These are phyloP conservation scores for Tylopilus orsonianus DNA, from an alignment of 1,284 basidiomycete genomes.

Conservation along the genomic window DNA sequence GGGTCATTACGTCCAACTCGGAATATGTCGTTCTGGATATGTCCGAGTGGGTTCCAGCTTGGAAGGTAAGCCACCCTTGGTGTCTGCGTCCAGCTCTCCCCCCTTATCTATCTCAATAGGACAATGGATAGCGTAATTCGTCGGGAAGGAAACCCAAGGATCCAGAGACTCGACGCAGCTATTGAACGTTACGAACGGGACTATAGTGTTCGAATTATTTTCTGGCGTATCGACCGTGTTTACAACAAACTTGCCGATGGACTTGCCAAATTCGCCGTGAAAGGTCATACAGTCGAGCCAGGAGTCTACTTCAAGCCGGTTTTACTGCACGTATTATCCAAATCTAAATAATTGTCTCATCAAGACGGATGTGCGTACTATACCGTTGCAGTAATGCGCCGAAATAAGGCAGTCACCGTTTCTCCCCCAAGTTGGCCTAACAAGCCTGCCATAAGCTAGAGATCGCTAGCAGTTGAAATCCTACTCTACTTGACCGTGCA, in stretches of 20 bases:
- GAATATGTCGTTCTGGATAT: constrained; percentile 39
- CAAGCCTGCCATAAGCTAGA: no score
- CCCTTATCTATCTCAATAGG: constrained; percentile 1
- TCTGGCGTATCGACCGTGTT: constrained; percentile 15
- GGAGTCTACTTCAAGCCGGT: constrained; percentile 5
- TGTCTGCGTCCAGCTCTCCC: background rate
- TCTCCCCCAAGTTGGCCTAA: no score
- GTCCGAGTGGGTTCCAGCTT: constrained; percentile 29
- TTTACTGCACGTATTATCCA: background rate
- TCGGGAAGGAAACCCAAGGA: constrained; percentile 16
- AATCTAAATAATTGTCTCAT: constrained; percentile 2
- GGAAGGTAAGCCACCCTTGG: constrained; percentile 5
- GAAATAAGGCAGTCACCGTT: background rate
- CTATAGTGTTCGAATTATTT: constrained; percentile 10
- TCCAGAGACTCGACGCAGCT: constrained; percentile 8
- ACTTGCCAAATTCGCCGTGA: constrained; percentile 10
- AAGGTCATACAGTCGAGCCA: background rate
- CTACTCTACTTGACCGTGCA: background rate
- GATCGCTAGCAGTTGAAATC: no score
- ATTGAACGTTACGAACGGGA: constrained; percentile 9
- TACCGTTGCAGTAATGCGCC: background rate
- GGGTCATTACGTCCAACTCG: constrained; percentile 35
- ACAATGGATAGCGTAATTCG: constrained; percentile 13
- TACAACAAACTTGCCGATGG: constrained; percentile 16
- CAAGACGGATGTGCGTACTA: background rate